Evolutionary conservation across 2,329 filamentous ascomycete species (phyloP).

Genomic region (Cryphonectria carpinicola): DNA sequence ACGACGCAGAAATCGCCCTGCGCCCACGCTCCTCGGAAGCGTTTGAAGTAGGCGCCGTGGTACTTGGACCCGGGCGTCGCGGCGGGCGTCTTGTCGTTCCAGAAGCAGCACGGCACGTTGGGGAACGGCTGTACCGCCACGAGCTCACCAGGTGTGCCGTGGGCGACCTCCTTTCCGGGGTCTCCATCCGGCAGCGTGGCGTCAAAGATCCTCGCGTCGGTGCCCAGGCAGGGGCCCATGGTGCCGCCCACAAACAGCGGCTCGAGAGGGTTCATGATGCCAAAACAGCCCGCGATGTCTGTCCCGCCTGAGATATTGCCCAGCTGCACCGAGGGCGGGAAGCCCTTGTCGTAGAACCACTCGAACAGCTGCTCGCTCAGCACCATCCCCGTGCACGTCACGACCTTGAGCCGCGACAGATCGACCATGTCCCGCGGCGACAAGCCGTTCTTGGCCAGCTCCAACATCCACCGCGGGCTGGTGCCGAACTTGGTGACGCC

Average conservation of each 20-base stretch:
- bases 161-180: conserved; percentile 48
- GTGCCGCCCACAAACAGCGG: conserved; percentile 65
- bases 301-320: conserved; percentile 51
- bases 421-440: conserved; percentile 65
- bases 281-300: conserved; percentile 45
- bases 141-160: conserved; percentile 74
- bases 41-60: conserved; percentile 62
- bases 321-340: conserved; percentile 43
- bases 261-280: conserved; percentile 61
- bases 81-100: conserved; percentile 51
- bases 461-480: conserved; percentile 48
- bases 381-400: conserved; percentile 71
- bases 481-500: conserved; percentile 41
- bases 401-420: conserved; percentile 61
- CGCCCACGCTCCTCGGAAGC: conserved; percentile 73
- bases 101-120: conserved; percentile 72
- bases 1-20: conserved; percentile 70
- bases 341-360: conserved; percentile 47
- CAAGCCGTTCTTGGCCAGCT: conserved; percentile 57
- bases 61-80: conserved; percentile 60
- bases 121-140: conserved; percentile 74
- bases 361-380: conserved; percentile 46
- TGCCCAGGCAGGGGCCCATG: conserved; percentile 54
- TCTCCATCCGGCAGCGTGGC: conserved; percentile 54
- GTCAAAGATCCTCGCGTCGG: conserved; percentile 64